Evolutionary conservation across 768 basidiomycete genomes (phyloP).

Genomic region (Boletellus sp.): DNA sequence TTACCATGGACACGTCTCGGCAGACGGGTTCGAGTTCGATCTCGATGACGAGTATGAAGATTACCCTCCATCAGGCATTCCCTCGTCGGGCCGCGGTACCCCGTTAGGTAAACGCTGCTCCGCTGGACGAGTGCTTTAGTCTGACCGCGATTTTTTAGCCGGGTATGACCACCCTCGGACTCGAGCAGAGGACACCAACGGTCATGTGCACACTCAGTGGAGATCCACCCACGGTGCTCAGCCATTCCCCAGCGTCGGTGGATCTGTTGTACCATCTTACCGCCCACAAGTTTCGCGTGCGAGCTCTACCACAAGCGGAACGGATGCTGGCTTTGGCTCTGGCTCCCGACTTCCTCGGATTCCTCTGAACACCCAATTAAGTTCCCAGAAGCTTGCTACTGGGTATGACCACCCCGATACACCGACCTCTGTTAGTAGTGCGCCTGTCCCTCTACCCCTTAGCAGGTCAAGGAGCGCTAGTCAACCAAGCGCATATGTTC

Average conservation of each 20-base stretch:
- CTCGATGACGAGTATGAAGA: constrained; percentile 77
- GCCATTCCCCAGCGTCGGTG: constrained; percentile 28
- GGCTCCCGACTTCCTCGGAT: constrained; percentile 40
- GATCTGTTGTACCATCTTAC: constrained; percentile 21
- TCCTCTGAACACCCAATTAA: constrained; percentile 63
- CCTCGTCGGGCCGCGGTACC: constrained; percentile 69
- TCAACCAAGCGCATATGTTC: constrained; percentile 68
- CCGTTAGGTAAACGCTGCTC: constrained; percentile 59
- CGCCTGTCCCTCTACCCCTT: constrained; percentile 30
- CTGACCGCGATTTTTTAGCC: constrained; percentile 49
- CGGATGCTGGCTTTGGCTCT: constrained; percentile 35
- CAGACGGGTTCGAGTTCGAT: constrained; percentile 72
- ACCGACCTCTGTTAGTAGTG: constrained; percentile 32
- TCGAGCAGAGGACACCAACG: constrained; percentile 65
- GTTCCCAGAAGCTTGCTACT: constrained; percentile 55
- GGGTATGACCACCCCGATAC: constrained; percentile 47
- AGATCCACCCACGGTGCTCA: constrained; percentile 45
- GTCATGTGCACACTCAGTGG: constrained; percentile 64
- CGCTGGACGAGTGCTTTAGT: constrained; percentile 55
- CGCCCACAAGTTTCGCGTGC: constrained; percentile 48
- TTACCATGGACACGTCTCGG: constrained; percentile 42
- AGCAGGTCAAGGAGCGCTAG: constrained; percentile 74
- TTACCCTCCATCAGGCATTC: constrained; percentile 48
- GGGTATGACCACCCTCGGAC: constrained; percentile 57
- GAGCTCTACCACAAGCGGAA: constrained; percentile 42